phyloP scores from a whole-genome alignment of 202 grass and related monocot genomes.

The Hordeum pubiflorum region DNA sequence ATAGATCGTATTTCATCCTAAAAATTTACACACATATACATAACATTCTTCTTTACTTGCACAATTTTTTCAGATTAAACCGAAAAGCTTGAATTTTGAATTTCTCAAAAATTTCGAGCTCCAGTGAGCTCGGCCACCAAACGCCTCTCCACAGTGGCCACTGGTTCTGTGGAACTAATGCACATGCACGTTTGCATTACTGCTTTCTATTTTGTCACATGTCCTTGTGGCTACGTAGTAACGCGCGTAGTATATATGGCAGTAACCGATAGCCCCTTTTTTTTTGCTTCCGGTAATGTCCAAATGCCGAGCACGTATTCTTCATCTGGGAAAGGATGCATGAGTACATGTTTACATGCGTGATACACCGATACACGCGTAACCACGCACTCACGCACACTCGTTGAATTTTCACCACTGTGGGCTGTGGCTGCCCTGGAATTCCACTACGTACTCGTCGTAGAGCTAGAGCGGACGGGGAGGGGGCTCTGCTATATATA shows the following conservation, averaged over 20 bases:
- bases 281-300: neutral
- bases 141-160: neutral
- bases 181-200: neutral
- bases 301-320: neutral
- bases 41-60: no score
- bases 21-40: no score
- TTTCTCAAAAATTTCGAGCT: no score
- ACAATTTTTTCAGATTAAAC: no score
- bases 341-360: neutral
- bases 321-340: neutral
- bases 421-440: neutral
- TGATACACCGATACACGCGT: neutral
- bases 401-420: neutral
- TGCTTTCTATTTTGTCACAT: neutral
- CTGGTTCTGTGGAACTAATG: neutral
- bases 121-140: no score
- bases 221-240: neutral
- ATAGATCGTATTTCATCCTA: no score
- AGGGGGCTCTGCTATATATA: conserved; percentile 21
- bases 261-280: neutral
- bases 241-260: neutral
- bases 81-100: no score
- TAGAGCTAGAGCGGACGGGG: neutral
- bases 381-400: neutral
- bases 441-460: neutral